Base-by-base conservation (phyloP, 1,139 yeast species). In the Yamadazyma taylorii region DNA sequence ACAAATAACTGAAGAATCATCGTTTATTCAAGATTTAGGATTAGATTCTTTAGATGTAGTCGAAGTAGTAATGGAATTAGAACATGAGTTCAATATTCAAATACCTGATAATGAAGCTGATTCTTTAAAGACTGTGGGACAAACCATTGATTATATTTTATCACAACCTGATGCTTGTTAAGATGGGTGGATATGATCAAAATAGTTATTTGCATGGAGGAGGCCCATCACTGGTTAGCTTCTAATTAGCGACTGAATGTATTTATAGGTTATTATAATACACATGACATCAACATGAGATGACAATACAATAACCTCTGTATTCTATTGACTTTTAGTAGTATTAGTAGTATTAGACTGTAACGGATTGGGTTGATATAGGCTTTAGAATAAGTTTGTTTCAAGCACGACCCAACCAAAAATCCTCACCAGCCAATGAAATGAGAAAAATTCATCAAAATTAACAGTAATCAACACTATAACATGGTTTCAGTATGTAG, bases 21-120 rank as follows among this genome's bases (percentile, higher is more conserved):
- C 81, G 26, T 85, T 83, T 59, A 66, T 79, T 32, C 80, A 77
- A 48, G 96, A 88, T 58, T 74, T 88, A 49, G 95, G 95, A 2
- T 75, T 87, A 52, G 96, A 88, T 66, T 83, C 92, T 23, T 77
- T 88, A 56, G 96, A 88, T 56, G 83, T 85, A 25, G 96, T 86
- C 33, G 96, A 88, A 61, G 90, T 87, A 30, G 78, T 88, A 30
- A 87, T 88, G 88, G 95, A 87, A 53, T 78, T 88, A 45, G 96
- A 88, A 65, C 84, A 80, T 51, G 95, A 87, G 56, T 81, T 81
- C 61, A 78, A 81, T 51, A 76, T 78, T 55, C 85, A 81, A 58
- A 86, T 88, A 59, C 94, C 95, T 33, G 96, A 88, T 62, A 78
- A 81, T 50, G 90, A 85, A 60, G 92, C 95, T 31, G 95, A 87